Percentiles rank a stretch among this genome's conserved stretches.
Conservation (phyloP, 805 yeast genomes). For the Saturnispora sekii region DNA sequence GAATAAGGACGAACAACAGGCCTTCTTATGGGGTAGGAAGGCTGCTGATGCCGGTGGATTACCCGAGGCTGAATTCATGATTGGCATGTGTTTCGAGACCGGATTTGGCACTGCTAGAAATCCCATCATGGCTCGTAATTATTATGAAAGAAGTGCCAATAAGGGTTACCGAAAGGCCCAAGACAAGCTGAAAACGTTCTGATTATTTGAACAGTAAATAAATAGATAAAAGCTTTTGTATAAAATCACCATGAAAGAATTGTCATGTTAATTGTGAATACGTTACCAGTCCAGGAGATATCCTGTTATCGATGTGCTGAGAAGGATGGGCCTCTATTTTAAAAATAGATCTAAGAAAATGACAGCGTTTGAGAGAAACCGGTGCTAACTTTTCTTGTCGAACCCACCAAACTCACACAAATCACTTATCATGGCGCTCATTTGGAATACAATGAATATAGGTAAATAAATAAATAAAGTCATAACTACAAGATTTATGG, state of each 20-base stretch:
- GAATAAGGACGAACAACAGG: slow-evolving; percentile 49
- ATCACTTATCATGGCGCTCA: no score
- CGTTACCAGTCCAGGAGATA: no score
- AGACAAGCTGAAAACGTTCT: slow-evolving; percentile 24
- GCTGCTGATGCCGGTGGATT: slow-evolving; percentile 50
- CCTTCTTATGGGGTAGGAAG: slow-evolving; percentile 54
- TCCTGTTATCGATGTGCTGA: no score
- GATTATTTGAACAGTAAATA: neutral
- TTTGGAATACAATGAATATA: neutral
- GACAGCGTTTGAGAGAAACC: no score
- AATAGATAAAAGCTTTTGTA: neutral
- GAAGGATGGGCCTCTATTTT: no score
- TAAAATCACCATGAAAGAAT: neutral
- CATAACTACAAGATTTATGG: slow-evolving; percentile 32
- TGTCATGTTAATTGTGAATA: no score
- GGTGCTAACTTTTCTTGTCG: no score
- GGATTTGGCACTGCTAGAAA: slow-evolving; percentile 49
- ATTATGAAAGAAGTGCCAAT: slow-evolving; percentile 52
- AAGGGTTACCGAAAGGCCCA: slow-evolving; percentile 52
- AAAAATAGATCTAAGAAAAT: no score
- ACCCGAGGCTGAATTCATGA: slow-evolving; percentile 55
- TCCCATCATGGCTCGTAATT: slow-evolving; percentile 34
- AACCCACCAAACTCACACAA: no score
- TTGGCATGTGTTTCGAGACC: slow-evolving; percentile 58
- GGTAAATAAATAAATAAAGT: slow-evolving; percentile 4